Base-by-base conservation (phyloP, 257 asterid genomes). In the Solanum chilense region DNA sequence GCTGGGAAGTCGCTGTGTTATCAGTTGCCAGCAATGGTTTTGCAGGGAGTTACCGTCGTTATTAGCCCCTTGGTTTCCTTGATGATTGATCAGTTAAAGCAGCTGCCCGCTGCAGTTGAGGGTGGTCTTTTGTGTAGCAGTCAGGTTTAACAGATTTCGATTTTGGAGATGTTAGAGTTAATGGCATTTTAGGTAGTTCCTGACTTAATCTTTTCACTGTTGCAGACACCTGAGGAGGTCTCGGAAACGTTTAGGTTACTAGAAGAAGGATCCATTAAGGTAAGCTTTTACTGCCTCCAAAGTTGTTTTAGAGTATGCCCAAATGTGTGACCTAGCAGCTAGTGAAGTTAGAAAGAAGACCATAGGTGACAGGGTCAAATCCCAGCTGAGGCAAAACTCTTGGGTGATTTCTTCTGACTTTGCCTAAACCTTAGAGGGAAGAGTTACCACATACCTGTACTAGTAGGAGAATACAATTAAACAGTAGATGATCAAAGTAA, bases 1-100 rank as follows among this genome's bases (percentile, higher is more conserved):
- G 95, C 98, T 15, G 99, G 99, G 16, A 97, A 97, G 91, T 94
- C 99, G 1, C 88, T 97, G 60, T 97, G 99, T 90, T 95, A 95
- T 90, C 99, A 97, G 89, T 90, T 97, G 86, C 96, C 98, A 5
- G 97, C 99, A 7, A 62, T 97, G 87, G 92, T 95, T 82, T 89
- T 97, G 49, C 94, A 93, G 31, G 99, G 99, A 86, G 76, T 93
- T 86, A 95, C 98, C 2, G 91, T 97, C 42, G 99, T 97, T 60
- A 94, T 96, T 66, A 95, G 99, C 89, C 99, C 99, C 87, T 91
- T 97, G 87, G 93, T 97, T 56, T 95, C 99, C 85, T 93, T 97
- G 93, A 97, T 97, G 99, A 93, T 95, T 86, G 99, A 95, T 95
- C 99, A 97, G 90, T 96, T 97, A 86, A 95, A 93, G 90, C 98